Evolutionary conservation across 176 grass and related monocot species (phyloP), one percentile per base, ranked within the genome.

Genomic region (Aechmea fasciata): DNA sequence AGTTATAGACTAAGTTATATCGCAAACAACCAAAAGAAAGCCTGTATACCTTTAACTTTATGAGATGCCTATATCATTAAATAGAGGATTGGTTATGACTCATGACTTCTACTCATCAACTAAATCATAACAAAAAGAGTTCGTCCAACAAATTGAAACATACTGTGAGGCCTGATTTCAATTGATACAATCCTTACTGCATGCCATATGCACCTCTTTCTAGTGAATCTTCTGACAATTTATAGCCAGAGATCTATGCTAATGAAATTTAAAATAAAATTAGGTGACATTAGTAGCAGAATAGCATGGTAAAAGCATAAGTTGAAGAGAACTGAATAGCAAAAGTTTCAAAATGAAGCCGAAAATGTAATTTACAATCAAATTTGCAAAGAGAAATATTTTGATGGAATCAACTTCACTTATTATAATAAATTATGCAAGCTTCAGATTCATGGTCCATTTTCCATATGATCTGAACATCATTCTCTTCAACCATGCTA

Each of bases 1-100:
- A 47, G 13, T 70, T 64, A 41, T 69, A 67, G 23, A 50, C 53
- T 51, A 77, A 67, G 18, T 67, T 52, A 1, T 7, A 65, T 49
- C 11, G 57, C 8, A 50, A 57, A 66, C 14, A 49, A 7, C 50
- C 61, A 41, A 13, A 51, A 11, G 73, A 28, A 11, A 22, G 48
- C 52, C 7, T 48, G 51, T 29, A 79, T 41, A 15, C 18, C 14
- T 47, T 66, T 66, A 71, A 68, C 18, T 75, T 59, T 1, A 61
- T 61, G 17, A 7, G 55, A 59, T 20, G 55, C 55, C 13, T 17
- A 57, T 57, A 57, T 17, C 52, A 57, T 57, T 17, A 57, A 15
- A 57, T 57, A 57, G 13, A 15, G 52, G 13, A 57, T 17, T 57
- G 52, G 52, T 17, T 17, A 57, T 17, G 14, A 57, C 13, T 57